Conservation (phyloP, 371 early-diverging fungal species). For the Syncephalastrum racemosum region DNA sequence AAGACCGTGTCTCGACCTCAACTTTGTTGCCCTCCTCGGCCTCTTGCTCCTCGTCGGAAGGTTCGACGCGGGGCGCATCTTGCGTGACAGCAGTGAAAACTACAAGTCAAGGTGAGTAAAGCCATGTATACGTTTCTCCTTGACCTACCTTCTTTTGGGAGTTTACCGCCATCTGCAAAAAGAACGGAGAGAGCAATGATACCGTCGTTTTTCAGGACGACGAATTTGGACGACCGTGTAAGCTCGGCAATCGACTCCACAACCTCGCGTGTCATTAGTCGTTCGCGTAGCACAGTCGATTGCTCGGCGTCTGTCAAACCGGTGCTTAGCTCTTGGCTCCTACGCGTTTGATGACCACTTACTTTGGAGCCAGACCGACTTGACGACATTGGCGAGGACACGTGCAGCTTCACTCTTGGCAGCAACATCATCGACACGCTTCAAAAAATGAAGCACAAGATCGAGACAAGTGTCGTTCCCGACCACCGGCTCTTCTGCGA, state of each 20-base stretch:
- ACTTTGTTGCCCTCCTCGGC: conserved; percentile 19
- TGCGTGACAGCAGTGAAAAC: conserved; percentile 17
- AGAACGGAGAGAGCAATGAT: conserved; percentile 57
- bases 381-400: conserved; percentile 58
- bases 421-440: conserved; percentile 57
- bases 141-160: conserved; percentile 4
- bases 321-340: not conserved
- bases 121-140: conserved; percentile 1
- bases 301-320: conserved; percentile 1
- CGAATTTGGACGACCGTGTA: conserved; percentile 52
- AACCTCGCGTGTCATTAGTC: conserved; percentile 35
- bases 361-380: conserved; percentile 39
- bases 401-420: conserved; percentile 67
- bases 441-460: conserved; percentile 42
- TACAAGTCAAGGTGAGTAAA: conserved; percentile 21
- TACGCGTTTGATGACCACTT: not conserved
- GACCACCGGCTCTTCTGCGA: not conserved
- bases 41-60: conserved; percentile 15
- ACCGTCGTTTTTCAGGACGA: conserved; percentile 64
- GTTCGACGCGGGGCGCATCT: conserved; percentile 11
- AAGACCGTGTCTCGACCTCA: conserved; percentile 24
- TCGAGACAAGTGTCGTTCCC: conserved; percentile 27
- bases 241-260: conserved; percentile 51
- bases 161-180: conserved; percentile 30
- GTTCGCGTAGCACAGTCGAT: conserved; percentile 35